Percentiles rank a stretch among this genome's conserved stretches.
These are phyloP conservation scores for Talaromyces thailandensis DNA, from an alignment of 495 filamentous ascomycete species.

Conservation along the genomic window DNA sequence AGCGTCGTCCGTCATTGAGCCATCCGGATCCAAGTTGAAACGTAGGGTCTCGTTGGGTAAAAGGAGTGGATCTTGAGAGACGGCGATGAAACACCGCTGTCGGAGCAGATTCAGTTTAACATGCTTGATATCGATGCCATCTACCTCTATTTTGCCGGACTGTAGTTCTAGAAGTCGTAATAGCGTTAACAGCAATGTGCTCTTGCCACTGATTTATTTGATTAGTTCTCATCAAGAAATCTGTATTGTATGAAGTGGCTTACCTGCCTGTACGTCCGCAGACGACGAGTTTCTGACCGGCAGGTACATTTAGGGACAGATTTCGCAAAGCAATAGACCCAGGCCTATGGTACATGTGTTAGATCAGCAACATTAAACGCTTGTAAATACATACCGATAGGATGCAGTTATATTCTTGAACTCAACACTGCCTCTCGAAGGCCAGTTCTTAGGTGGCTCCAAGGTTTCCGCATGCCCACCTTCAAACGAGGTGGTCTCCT, in stretches of 20 bases:
- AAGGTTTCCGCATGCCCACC: constrained; percentile 8
- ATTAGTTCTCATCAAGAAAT: not conserved
- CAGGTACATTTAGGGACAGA: constrained; percentile 12
- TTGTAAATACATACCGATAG: not conserved
- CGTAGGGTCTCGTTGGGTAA: constrained; percentile 35
- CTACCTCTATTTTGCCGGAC: constrained; percentile 25
- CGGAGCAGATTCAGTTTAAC: constrained; percentile 8
- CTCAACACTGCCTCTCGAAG: constrained; percentile 9
- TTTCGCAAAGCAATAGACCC: constrained; percentile 4
- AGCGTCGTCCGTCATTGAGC: constrained; percentile 14
- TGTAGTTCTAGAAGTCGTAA: constrained; percentile 32
- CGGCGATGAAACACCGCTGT: constrained; percentile 19
- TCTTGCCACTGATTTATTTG: constrained; percentile 24
- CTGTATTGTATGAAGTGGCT: not conserved
- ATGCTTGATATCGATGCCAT: constrained; percentile 25
- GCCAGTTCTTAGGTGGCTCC: constrained; percentile 13
- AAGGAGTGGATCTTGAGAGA: constrained; percentile 47
- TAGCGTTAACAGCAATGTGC: constrained; percentile 29
- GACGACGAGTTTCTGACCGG: constrained; percentile 24
- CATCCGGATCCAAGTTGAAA: constrained; percentile 36
- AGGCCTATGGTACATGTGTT: not conserved
- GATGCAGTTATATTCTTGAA: constrained; percentile 8
- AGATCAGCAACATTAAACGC: not conserved
- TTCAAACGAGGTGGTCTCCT: constrained; percentile 15
- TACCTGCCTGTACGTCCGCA: constrained; percentile 20